Conservation (phyloP, 139 green algal genomes). For the Haematococcus sp. region DNA sequence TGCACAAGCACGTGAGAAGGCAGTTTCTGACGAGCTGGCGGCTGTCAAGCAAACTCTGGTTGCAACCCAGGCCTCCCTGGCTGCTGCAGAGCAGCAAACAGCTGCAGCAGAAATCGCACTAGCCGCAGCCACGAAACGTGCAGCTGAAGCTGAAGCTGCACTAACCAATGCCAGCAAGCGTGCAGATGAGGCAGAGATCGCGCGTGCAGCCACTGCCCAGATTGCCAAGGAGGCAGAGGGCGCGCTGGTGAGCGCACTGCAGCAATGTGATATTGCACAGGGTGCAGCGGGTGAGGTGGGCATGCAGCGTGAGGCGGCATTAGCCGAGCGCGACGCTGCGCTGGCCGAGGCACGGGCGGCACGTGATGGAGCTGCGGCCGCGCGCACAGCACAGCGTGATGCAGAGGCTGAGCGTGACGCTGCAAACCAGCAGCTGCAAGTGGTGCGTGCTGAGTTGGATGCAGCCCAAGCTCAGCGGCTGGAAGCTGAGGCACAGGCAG, state of each 20-base stretch:
- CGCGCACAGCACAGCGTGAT: not conserved
- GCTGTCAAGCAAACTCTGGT: not conserved
- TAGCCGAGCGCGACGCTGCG: no score
- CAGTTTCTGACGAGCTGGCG: not conserved
- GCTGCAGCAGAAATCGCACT: not conserved
- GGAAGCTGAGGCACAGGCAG: not conserved
- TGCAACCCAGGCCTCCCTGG: not conserved
- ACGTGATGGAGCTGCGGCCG: not conserved
- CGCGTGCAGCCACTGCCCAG: not conserved
- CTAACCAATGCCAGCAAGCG: not conserved
- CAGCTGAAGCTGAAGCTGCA: not conserved
- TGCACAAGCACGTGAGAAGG: no score
- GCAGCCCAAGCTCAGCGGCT: not conserved
- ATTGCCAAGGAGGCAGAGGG: no score
- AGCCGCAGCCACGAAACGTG: not conserved
- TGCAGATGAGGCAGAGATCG: not conserved
- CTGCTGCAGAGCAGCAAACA: not conserved
- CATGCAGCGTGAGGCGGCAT: no score
- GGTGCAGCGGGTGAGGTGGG: no score
- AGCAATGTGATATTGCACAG: no score
- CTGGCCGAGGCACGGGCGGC: no score
- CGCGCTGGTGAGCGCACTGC: no score
- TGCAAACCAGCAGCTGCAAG: no score
- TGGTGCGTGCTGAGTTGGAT: not conserved
- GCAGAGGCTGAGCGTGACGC: not conserved